A percentile compares a stretch with the other conserved stretches of the same genome.
Conservation (phyloP, 2,329 filamentous ascomycete species). For the Aspergillus thermomutatus region DNA sequence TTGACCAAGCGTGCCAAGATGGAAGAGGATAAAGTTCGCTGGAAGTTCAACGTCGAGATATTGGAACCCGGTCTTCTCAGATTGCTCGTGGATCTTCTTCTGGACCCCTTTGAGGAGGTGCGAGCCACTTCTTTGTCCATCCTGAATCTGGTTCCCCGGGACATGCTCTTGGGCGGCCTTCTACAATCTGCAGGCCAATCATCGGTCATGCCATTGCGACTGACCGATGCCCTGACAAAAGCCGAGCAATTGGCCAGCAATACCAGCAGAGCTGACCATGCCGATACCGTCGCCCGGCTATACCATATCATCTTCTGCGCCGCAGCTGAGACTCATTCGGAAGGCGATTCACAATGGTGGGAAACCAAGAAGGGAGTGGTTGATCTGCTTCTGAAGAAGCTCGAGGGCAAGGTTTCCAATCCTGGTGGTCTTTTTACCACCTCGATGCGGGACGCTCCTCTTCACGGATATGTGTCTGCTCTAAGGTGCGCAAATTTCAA, state of each 20-base stretch:
- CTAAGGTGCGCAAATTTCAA: slow-evolving; percentile 48
- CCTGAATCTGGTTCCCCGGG: slow-evolving; percentile 38
- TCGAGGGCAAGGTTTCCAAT: slow-evolving; percentile 63
- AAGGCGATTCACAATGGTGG: slow-evolving; percentile 25
- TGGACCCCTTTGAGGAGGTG: slow-evolving; percentile 93
- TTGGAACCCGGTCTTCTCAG: slow-evolving; percentile 42
- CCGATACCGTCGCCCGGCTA: slow-evolving; percentile 80
- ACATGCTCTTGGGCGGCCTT: slow-evolving; percentile 22
- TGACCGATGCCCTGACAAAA: slow-evolving; percentile 31
- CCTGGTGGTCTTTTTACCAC: slow-evolving; percentile 63
- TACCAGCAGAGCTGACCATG: slow-evolving; percentile 85
- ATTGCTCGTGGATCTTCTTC: slow-evolving; percentile 70
- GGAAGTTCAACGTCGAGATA: slow-evolving; percentile 49
- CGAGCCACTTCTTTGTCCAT: slow-evolving; percentile 54
- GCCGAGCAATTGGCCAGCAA: slow-evolving; percentile 39
- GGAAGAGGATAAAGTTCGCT: slow-evolving; percentile 47
- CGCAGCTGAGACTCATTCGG: slow-evolving; percentile 37
- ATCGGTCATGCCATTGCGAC: slow-evolving; percentile 18
- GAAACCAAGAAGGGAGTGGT: slow-evolving; percentile 50
- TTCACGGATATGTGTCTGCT: slow-evolving; percentile 69
- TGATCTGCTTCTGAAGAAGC: slow-evolving; percentile 53
- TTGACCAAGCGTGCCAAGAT: slow-evolving; percentile 42
- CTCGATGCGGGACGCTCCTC: slow-evolving; percentile 63
- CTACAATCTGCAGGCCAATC: slow-evolving; percentile 12
- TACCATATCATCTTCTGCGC: slow-evolving; percentile 67